Evolutionary conservation across 495 filamentous ascomycete species (phyloP).

Genomic region (Aspergillus baeticus): DNA sequence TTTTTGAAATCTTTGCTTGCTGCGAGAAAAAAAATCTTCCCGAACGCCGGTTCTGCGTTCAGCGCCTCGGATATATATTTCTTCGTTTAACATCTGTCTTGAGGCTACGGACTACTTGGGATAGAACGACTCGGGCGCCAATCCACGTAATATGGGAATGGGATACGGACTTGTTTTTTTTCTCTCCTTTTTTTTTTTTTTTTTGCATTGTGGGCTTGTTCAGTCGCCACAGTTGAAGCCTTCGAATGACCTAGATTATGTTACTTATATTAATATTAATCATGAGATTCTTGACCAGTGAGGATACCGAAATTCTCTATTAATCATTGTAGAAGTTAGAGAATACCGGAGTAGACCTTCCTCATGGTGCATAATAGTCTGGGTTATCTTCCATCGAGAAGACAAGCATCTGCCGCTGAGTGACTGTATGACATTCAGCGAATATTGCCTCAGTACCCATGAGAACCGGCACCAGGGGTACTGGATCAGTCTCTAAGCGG

Average conservation of each 20-base stretch:
- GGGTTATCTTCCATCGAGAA: too few relatives aligned
- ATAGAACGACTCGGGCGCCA: neutral
- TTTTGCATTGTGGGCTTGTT: slow-evolving; percentile 3
- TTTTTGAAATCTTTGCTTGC: slow-evolving; percentile 6
- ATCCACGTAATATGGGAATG: neutral
- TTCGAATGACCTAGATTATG: slow-evolving; percentile 8
- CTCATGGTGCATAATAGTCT: neutral
- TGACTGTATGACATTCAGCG: too few relatives aligned
- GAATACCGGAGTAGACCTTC: neutral
- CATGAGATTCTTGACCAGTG: neutral
- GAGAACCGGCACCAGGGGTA: too few relatives aligned
- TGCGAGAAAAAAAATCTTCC: neutral
- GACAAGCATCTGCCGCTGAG: too few relatives aligned
- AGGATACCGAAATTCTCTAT: neutral
- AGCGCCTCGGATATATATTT: too few relatives aligned
- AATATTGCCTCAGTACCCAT: too few relatives aligned
- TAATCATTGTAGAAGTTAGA: neutral
- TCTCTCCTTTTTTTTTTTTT: too few relatives aligned
- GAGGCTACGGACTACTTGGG: neutral
- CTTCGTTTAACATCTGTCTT: neutral
- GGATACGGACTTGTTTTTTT: slow-evolving; percentile 3
- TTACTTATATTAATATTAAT: slow-evolving; percentile 11
- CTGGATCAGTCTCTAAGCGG: too few relatives aligned
- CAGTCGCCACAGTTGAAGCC: slow-evolving; percentile 1
- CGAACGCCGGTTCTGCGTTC: neutral